Evolutionary conservation across 352 stramenopile species (phyloP).

Genomic region (Salisapilia sapeloensis): DNA sequence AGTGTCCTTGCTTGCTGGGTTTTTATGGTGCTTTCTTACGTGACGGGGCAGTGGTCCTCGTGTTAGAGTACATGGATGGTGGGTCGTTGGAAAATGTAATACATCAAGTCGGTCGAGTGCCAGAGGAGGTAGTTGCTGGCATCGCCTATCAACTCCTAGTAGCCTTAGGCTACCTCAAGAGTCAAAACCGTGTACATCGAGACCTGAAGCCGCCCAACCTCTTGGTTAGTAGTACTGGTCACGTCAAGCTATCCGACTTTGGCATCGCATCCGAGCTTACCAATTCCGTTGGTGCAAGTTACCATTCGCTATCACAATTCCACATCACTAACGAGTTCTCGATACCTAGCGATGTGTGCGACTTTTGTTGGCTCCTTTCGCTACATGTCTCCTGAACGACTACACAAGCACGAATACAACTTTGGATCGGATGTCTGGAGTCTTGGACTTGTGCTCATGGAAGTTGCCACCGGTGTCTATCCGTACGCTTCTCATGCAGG

Average conservation of each 20-base stretch:
- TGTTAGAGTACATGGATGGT: conserved; percentile 89
- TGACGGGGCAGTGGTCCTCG: conserved; percentile 80
- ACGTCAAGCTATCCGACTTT: conserved; percentile 96
- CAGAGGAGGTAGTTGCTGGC: conserved; percentile 77
- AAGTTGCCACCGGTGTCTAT: conserved; percentile 79
- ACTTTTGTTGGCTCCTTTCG: conserved; percentile 91
- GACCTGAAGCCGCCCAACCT: conserved; percentile 97
- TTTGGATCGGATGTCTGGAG: conserved; percentile 88
- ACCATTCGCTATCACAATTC: neutral
- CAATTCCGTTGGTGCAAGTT: conserved; percentile 55
- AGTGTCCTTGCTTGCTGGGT: conserved; percentile 70
- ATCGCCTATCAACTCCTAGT: conserved; percentile 90
- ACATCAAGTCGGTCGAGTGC: conserved; percentile 56
- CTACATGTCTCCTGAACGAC: conserved; percentile 88
- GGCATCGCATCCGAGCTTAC: conserved; percentile 82
- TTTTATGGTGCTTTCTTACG: conserved; percentile 85
- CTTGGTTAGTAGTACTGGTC: conserved; percentile 79
- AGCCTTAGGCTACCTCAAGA: conserved; percentile 89
- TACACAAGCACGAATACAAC: conserved; percentile 76
- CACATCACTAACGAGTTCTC: neutral
- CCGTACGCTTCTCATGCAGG: conserved; percentile 36
- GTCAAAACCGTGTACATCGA: conserved; percentile 84
- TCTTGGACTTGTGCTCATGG: conserved; percentile 84
- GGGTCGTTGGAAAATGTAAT: conserved; percentile 84
- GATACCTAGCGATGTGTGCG: conserved; percentile 63